Base-by-base conservation (phyloP, 75 land plant species). In the Pinus taeda region DNA sequence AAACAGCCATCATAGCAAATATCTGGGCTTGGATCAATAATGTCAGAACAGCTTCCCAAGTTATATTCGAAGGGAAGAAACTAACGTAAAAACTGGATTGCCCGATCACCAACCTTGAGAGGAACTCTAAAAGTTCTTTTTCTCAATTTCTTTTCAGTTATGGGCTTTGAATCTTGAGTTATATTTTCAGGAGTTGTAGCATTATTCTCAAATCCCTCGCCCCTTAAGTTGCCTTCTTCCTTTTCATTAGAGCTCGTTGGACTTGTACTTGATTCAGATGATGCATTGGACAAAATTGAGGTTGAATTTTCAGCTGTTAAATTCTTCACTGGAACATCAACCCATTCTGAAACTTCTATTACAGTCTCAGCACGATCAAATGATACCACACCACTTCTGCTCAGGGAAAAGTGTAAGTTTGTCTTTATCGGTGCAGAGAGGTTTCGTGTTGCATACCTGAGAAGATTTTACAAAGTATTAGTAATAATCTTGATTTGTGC, bases 311-410 rank as follows among this genome's bases (percentile, higher is more conserved):
- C 91, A 0, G 76, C 33, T 14, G 93, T 77, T 18, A 76, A 24
- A 74, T 89, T 90, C 73, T 83, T 86, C 60, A 83, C 89, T 67
- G 92, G 92, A 65, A 95, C 91, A 65, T 96, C 97, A 15, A 92
- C 85, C 98, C 97, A 96, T 76, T 94, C 98, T 13, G 90, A 72
- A 59, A 94, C 82, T 78, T 96, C 97, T 76, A 96, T 84, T 29
- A 94, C 95, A 72, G 94, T 90, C 79, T 96, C 97, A 76, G 95
- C 98, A 57, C 89, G 83, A 75, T 96, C 98, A 77, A 96, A 77
- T 74, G 90, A 83, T 70, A 96, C 39, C 53, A 94, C 36, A 37
- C 98, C 98, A 83, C 98, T 93, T 81, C 98, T 91, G 80, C 91
- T 90, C 72, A 93, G 80, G 33, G 94, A 90, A 76, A 96, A 92